Evolutionary conservation across 257 asterid species (phyloP).

Genomic region (Nicotiana undulata): DNA sequence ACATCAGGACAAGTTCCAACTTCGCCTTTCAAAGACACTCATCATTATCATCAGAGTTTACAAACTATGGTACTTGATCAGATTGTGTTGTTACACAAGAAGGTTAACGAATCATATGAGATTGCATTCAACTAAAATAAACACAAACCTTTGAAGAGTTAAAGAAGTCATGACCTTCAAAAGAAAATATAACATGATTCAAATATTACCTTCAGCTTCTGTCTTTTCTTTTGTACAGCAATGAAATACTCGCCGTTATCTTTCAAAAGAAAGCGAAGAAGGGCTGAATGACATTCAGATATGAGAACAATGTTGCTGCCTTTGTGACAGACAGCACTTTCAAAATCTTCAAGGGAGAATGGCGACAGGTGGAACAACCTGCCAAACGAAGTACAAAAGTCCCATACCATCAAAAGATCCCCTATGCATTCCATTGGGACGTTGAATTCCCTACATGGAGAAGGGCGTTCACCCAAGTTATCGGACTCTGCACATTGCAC

Average conservation of each 20-base stretch:
- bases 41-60: not conserved
- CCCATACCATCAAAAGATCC: constrained; percentile 90
- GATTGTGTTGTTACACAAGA: not conserved
- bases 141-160: not conserved
- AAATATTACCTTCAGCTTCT: constrained; percentile 61
- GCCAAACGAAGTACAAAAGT: constrained; percentile 76
- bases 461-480: constrained; percentile 53
- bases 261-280: constrained; percentile 68
- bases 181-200: not conserved
- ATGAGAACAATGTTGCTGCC: constrained; percentile 65
- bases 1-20: not conserved
- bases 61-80: not conserved
- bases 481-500: constrained; percentile 63
- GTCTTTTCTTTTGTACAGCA: constrained; percentile 43
- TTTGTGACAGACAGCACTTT: constrained; percentile 70
- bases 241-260: constrained; percentile 48
- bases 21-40: not conserved
- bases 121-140: not conserved
- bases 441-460: constrained; percentile 55
- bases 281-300: constrained; percentile 67
- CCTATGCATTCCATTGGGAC: constrained; percentile 82
- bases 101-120: not conserved
- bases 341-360: constrained; percentile 90
- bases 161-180: not conserved
- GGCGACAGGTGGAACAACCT: constrained; percentile 64